These are phyloP conservation scores for Halenospora varia DNA, from an alignment of 495 filamentous ascomycete species.

Conservation along the genomic window DNA sequence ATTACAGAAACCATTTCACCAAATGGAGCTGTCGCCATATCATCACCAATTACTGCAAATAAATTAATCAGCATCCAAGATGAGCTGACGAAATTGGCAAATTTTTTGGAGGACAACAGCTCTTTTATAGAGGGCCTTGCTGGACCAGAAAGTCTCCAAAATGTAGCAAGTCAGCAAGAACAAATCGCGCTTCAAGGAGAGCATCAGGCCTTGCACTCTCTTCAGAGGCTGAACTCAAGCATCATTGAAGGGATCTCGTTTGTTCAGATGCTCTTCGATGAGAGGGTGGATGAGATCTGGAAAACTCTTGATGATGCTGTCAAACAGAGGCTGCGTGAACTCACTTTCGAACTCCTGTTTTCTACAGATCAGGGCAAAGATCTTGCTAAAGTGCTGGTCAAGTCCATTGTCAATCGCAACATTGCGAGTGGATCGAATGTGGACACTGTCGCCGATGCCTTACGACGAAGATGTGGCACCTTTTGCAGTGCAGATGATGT, in stretches of 20 bases:
- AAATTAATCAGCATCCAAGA: constrained; percentile 77
- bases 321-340: constrained; percentile 61
- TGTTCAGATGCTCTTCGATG: constrained; percentile 87
- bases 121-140: constrained; percentile 88
- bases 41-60: constrained; percentile 52
- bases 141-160: constrained; percentile 73
- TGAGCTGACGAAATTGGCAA: constrained; percentile 69
- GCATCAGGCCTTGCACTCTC: constrained; percentile 83
- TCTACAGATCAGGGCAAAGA: constrained; percentile 73
- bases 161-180: constrained; percentile 73
- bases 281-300: constrained; percentile 84
- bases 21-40: constrained; percentile 53
- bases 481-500: constrained; percentile 98
- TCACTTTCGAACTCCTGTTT: constrained; percentile 87
- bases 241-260: constrained; percentile 97
- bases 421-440: constrained; percentile 95
- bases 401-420: constrained; percentile 95
- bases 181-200: constrained; percentile 88
- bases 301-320: constrained; percentile 66
- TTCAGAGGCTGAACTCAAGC: constrained; percentile 74
- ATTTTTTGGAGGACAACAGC: constrained; percentile 80
- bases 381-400: constrained; percentile 93
- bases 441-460: constrained; percentile 90
- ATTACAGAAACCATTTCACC: constrained; percentile 37
- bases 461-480: constrained; percentile 84